Evolutionary conservation across 2,329 filamentous ascomycete genomes (phyloP).

Genomic region (Phaeophleospora eucalypticola): DNA sequence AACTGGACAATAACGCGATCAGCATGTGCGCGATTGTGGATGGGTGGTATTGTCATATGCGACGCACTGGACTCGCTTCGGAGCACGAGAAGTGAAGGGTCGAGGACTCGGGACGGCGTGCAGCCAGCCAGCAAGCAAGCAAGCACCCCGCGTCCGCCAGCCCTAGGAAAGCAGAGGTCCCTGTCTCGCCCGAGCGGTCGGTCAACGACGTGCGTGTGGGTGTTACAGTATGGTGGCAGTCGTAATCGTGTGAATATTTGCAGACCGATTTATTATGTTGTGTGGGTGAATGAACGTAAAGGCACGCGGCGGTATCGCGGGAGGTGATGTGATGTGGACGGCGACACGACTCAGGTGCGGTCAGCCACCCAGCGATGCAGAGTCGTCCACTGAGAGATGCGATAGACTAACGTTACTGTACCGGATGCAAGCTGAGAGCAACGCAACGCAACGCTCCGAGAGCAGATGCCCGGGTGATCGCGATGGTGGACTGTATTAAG

Average conservation of each 20-base stretch:
- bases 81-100: background rate
- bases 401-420: too few species aligned
- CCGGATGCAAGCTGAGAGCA: background rate
- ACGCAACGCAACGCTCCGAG: background rate
- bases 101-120: too few species aligned
- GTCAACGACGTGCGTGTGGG: too few species aligned
- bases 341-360: background rate
- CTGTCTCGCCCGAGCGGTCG: too few species aligned
- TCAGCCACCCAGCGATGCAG: background rate
- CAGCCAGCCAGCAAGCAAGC: too few species aligned
- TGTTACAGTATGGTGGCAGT: too few species aligned
- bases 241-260: too few species aligned
- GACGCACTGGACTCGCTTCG: background rate
- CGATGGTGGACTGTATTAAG: too few species aligned
- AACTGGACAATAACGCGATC: background rate
- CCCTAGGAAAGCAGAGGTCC: too few species aligned
- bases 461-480: background rate
- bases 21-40: background rate
- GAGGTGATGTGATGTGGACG: background rate
- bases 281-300: background rate
- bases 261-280: too few species aligned
- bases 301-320: background rate
- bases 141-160: too few species aligned
- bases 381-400: too few species aligned
- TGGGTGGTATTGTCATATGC: background rate